A percentile compares a stretch with the other conserved stretches of the same genome.
These are phyloP conservation scores for Saccharomycopsis fodiens DNA, from an alignment of 805 yeast genomes.

Conservation along the genomic window DNA sequence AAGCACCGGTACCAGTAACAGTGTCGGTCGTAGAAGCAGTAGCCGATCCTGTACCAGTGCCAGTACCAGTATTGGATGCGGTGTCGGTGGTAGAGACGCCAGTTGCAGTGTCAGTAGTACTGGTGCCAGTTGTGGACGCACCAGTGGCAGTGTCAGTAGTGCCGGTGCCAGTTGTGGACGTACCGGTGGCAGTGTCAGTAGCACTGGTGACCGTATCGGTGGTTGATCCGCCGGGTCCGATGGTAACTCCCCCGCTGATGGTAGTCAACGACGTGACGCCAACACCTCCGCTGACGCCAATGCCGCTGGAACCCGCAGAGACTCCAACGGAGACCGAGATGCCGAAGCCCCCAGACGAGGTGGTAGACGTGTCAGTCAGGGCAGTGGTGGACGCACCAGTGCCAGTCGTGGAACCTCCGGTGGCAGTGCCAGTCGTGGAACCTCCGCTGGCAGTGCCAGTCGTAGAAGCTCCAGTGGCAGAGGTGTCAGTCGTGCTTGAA, in stretches of 20 bases:
- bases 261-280: no score
- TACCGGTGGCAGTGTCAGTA: background rate
- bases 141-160: background rate
- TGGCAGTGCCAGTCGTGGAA: background rate
- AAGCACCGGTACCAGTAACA: background rate
- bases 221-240: background rate
- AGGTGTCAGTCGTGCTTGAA: background rate
- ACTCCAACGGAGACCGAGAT: no score
- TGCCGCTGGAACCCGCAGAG: no score
- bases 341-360: no score
- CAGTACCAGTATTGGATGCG: background rate
- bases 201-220: background rate
- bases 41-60: background rate
- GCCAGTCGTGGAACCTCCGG: background rate
- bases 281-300: no score
- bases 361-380: background rate
- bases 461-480: background rate
- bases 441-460: background rate
- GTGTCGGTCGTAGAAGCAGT: background rate
- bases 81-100: background rate
- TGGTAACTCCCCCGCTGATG: background rate
- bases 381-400: background rate
- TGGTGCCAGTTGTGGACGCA: background rate
- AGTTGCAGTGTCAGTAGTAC: background rate
- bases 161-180: background rate